Conservation (phyloP, 2,329 filamentous ascomycete genomes). For the Hymenotorrendiella dingleyae region DNA sequence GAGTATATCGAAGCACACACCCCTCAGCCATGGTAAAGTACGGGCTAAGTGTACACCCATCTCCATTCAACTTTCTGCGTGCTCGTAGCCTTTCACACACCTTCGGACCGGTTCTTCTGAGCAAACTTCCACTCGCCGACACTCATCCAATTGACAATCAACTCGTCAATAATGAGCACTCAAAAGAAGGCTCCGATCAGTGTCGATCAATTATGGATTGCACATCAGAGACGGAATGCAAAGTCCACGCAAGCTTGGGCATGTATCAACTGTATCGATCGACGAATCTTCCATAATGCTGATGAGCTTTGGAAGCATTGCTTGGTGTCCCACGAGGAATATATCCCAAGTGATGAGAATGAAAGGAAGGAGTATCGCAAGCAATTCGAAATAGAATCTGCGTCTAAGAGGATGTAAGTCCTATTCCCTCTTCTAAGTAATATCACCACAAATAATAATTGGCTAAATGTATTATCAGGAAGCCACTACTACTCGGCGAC, state of each 20-base stretch:
- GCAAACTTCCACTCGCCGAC: background rate
- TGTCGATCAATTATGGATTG: constrained; percentile 16
- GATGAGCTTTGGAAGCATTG: constrained; percentile 19
- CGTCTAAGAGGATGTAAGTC: no score
- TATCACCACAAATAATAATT: no score
- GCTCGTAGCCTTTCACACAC: background rate
- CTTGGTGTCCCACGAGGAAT: constrained; percentile 8
- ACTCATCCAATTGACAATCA: background rate
- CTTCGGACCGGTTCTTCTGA: no score
- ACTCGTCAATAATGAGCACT: background rate
- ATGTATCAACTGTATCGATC: constrained; percentile 16
- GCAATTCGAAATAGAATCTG: background rate
- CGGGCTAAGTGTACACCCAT: background rate
- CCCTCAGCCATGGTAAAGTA: background rate
- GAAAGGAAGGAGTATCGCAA: background rate
- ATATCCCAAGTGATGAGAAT: background rate
- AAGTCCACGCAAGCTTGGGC: constrained; percentile 18
- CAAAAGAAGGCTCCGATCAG: background rate
- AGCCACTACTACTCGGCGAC: no score
- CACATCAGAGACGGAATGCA: constrained; percentile 15
- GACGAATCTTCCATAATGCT: constrained; percentile 10
- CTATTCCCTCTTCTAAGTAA: no score
- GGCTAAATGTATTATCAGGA: no score
- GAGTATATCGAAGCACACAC: background rate
- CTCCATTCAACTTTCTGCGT: background rate